A percentile compares a stretch with the other conserved stretches of the same genome.
These are phyloP conservation scores for Pichia heedii DNA, from an alignment of 805 yeast genomes.

Conservation along the genomic window DNA sequence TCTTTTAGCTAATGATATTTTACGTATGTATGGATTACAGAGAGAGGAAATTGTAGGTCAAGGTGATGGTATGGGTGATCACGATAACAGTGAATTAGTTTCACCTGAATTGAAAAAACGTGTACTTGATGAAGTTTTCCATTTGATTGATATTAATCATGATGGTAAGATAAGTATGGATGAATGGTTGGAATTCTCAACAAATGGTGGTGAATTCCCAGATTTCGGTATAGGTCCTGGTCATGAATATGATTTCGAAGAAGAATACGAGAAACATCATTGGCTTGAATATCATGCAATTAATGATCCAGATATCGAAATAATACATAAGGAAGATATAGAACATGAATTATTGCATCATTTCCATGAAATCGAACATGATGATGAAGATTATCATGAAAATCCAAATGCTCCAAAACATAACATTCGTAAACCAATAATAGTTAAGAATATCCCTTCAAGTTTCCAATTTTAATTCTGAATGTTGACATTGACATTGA, in stretches of 20 bases:
- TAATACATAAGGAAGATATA: conserved; percentile 79
- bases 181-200: conserved; percentile 60
- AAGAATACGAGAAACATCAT: conserved; percentile 90
- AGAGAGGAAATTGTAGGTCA: conserved; percentile 71
- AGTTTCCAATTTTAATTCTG: conserved; percentile 1
- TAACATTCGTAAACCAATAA: conserved; percentile 9
- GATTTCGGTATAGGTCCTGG: conserved; percentile 84
- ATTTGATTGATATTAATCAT: conserved; percentile 52
- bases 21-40: conserved; percentile 71
- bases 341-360: conserved; percentile 83
- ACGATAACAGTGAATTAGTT: conserved; percentile 53
- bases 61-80: conserved; percentile 85
- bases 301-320: conserved; percentile 71
- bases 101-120: conserved; percentile 45
- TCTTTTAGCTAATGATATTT: conserved; percentile 41
- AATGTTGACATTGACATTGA: too few species aligned
- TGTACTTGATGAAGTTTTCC: conserved; percentile 48
- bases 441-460: conserved; percentile 10
- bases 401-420: conserved; percentile 1
- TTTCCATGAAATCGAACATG: conserved; percentile 66
- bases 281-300: conserved; percentile 77
- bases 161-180: conserved; percentile 58
- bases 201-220: conserved; percentile 66
- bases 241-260: conserved; percentile 88
- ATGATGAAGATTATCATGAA: conserved; percentile 9